Evolutionary conservation across 2,329 filamentous ascomycete genomes (phyloP).

Genomic region (Xylariaceae sp.): DNA sequence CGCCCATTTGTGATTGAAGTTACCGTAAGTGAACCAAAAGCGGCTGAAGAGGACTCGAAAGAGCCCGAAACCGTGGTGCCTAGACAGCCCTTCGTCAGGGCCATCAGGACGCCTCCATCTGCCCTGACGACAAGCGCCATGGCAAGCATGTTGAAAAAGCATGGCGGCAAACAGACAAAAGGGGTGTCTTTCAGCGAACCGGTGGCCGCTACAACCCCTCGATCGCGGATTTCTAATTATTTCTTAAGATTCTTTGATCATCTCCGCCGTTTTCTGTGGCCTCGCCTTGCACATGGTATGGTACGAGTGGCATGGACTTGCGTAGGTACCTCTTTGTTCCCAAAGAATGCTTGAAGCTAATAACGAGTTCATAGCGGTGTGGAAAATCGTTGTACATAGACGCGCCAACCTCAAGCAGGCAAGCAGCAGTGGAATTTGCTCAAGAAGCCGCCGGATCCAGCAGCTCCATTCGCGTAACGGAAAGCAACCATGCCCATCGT

Average conservation of each 20-base stretch:
- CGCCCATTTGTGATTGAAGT: no score
- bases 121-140: no score
- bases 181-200: no score
- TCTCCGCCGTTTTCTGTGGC: constrained; percentile 1
- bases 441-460: constrained; percentile 10
- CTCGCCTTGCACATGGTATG: not conserved
- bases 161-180: no score
- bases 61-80: no score
- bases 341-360: not conserved
- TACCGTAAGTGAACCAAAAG: no score
- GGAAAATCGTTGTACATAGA: constrained; percentile 11
- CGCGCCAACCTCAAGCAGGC: not conserved
- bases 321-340: not conserved
- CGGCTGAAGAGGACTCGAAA: no score
- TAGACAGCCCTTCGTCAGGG: no score
- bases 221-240: not conserved
- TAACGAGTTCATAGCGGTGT: constrained; percentile 1
- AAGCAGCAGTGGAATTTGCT: constrained; percentile 7
- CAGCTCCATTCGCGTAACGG: not conserved
- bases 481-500: not conserved
- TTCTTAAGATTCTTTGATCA: no score
- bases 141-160: no score
- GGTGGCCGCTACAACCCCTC: no score
- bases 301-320: constrained; percentile 13
- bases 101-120: no score